A percentile compares a stretch with the other conserved stretches of the same genome.
phyloP scores from a whole-genome alignment of 2,329 filamentous ascomycete species.

The Aspergillus pseudotamarii region DNA sequence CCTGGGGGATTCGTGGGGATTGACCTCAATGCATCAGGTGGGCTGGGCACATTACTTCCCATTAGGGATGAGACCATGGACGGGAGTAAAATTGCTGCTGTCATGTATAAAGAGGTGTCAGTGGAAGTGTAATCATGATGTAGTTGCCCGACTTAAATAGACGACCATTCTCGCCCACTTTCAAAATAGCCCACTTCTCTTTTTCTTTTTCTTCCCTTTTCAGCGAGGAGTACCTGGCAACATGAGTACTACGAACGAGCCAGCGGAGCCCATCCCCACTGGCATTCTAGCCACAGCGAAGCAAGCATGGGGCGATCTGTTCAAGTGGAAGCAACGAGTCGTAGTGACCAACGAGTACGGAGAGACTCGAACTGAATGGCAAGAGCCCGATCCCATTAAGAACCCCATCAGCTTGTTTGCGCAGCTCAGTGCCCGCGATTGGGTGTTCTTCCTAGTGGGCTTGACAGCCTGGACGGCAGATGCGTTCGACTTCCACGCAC shows the following conservation, averaged over 20 bases:
- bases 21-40: conserved; percentile 6
- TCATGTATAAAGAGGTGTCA: conserved; percentile 1
- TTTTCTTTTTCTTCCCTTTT: background rate
- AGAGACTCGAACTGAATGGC: conserved; percentile 70
- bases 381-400: conserved; percentile 63
- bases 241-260: conserved; percentile 40
- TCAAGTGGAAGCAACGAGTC: conserved; percentile 74
- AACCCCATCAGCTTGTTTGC: conserved; percentile 72
- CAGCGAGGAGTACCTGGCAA: background rate
- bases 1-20: conserved; percentile 11
- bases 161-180: conserved; percentile 4
- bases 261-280: conserved; percentile 68
- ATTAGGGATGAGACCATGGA: background rate
- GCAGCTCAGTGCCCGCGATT: conserved; percentile 66
- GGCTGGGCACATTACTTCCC: background rate
- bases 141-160: background rate
- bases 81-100: background rate
- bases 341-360: conserved; percentile 58
- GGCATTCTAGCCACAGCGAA: conserved; percentile 67
- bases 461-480: conserved; percentile 78
- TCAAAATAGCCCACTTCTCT: background rate
- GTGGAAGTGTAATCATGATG: background rate
- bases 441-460: conserved; percentile 76
- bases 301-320: conserved; percentile 66
- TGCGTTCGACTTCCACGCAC: conserved; percentile 80